Evolutionary conservation across 345 rosid genomes (phyloP).

Genomic region (Cochlearia excelsa): DNA sequence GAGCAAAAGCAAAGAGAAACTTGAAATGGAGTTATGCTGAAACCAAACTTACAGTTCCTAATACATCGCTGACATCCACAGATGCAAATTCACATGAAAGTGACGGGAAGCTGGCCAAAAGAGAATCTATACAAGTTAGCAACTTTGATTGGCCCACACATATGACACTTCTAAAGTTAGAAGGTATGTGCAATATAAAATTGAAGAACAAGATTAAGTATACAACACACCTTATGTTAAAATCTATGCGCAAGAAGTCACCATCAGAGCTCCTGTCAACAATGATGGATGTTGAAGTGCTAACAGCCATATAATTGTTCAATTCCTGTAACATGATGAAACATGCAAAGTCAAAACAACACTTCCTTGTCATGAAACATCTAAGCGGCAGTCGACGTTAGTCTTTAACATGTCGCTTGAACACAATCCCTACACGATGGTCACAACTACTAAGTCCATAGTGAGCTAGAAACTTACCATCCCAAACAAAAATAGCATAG

Average conservation of each 20-base stretch:
- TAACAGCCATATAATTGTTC: constrained; percentile 70
- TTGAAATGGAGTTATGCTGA: constrained; percentile 9
- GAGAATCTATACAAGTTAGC: neutral
- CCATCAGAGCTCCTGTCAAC: constrained; percentile 93
- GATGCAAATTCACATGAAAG: constrained; percentile 99
- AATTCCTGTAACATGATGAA: constrained; percentile 58
- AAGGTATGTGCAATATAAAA: too few species aligned
- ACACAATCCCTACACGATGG: neutral
- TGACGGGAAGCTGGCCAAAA: constrained; percentile 75
- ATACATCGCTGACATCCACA: constrained; percentile 84
- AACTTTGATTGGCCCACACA: too few species aligned
- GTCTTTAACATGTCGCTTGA: neutral
- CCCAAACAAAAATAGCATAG: constrained; percentile 92
- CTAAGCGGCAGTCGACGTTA: neutral
- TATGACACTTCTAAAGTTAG: too few species aligned
- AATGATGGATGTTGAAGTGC: constrained; percentile 76
- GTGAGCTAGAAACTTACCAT: constrained; percentile 56
- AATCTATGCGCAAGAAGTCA: constrained; percentile 85
- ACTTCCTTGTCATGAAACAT: neutral
- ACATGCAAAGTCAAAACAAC: constrained; percentile 7
- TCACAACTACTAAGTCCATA: constrained; percentile 6
- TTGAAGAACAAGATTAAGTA: neutral
- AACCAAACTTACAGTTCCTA: constrained; percentile 93
- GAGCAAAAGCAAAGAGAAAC: constrained; percentile 7
- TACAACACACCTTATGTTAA: constrained; percentile 68